Base-by-base conservation (phyloP, 2,329 filamentous ascomycete genomes). In the Colletotrichum ledebouriae region DNA sequence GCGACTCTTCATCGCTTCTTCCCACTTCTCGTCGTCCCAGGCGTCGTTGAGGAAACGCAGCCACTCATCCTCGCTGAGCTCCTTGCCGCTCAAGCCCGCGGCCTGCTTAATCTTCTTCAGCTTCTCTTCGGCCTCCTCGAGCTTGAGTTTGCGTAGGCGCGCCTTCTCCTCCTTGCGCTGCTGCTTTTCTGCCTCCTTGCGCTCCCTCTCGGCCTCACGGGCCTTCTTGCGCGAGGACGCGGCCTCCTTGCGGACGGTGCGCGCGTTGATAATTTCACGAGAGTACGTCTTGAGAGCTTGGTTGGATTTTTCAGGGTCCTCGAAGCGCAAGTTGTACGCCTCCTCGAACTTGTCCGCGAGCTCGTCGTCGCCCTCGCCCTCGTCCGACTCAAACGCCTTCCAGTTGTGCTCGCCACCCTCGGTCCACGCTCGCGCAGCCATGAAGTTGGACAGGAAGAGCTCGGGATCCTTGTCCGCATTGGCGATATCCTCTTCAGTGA, bases 271-370 rank as follows among this genome's bases (percentile, higher is more conserved):
- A 17, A 94, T 86, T 76, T 97, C 94, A 88, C 95, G 91, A 63
- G 95, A 92, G 80, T 98, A 97, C 6, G 94, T 94, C 75, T 92
- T 90, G 37, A 99, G 84, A 57, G 92, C 90, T 79, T 97, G 94
- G 76, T 98, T 98, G 74, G 93, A 90, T 76, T 93, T 94, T 68
- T 87, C 87, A 0, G 96, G 94, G 74, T 98, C 93, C 78, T 99
- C 96, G 75, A 99, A 99, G 39, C 96, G 92, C 80, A 98, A 82
- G 81, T 99, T 99, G 82, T 97, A 99, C 4, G 94, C 94, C 72
- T 92, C 87, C 81, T 99, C 96, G 75, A 95, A 97, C 52, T 88
- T 86, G 33, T 87, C 86, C 39, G 91, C 89, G 49, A 93, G 83
- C 34, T 92, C 89, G 56, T 94, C 83, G 9, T 59, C 64, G 55